These are phyloP conservation scores for Tephrocybe sp. DNA, from an alignment of 768 basidiomycete genomes.

Conservation along the genomic window DNA sequence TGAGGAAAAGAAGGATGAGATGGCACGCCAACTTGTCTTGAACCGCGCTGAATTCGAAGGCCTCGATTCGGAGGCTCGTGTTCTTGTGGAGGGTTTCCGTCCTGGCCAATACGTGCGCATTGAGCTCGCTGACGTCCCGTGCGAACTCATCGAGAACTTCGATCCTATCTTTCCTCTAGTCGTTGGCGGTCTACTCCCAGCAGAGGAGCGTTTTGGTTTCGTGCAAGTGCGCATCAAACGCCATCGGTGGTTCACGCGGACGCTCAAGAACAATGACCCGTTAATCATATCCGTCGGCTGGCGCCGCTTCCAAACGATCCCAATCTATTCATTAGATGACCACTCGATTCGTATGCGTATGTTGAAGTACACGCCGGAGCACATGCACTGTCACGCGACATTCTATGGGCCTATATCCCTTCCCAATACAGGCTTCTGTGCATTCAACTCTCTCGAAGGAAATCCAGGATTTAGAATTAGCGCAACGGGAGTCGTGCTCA, in stretches of 20 bases:
- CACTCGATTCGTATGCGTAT: conserved; percentile 98
- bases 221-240: conserved; percentile 95
- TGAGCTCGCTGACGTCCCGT: conserved; percentile 80
- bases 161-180: conserved; percentile 89
- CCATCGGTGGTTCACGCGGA: conserved; percentile 89
- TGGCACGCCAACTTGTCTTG: conserved; percentile 77
- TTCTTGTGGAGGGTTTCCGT: conserved; percentile 84
- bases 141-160: conserved; percentile 91
- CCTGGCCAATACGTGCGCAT: conserved; percentile 93
- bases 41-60: conserved; percentile 85
- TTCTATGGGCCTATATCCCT: conserved; percentile 92
- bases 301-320: conserved; percentile 93
- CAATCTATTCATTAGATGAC: conserved; percentile 96
- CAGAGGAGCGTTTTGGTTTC: conserved; percentile 91
- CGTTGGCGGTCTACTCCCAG: conserved; percentile 84
- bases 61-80: conserved; percentile 72
- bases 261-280: conserved; percentile 96
- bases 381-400: conserved; percentile 99
- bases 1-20: conserved; percentile 87
- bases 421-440: conserved; percentile 96
- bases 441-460: conserved; percentile 83
- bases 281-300: conserved; percentile 97
- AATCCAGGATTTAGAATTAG: conserved; percentile 80
- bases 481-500: conserved; percentile 92
- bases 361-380: conserved; percentile 99